These are phyloP conservation scores for Phaseolus coccineus DNA, from an alignment of 331 rosid genomes.

Conservation along the genomic window DNA sequence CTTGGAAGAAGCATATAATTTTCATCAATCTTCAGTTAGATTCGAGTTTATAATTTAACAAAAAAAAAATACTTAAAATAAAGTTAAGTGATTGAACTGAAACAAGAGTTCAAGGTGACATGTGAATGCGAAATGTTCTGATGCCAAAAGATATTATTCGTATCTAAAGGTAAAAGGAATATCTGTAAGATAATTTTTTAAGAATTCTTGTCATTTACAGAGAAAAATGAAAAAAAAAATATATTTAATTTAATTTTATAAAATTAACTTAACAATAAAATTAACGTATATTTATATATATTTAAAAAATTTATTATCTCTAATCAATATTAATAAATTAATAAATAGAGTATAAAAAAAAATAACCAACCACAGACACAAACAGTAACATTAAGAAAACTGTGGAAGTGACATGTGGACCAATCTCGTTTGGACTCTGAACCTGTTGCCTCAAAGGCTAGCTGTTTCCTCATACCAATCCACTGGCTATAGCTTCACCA, in stretches of 20 bases:
- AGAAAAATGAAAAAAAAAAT: not conserved
- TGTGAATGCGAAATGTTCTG: not conserved
- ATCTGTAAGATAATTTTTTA: not conserved
- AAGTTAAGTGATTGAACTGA: not conserved
- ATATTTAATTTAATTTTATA: no score
- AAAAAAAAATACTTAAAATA: no score
- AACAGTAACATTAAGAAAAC: not conserved
- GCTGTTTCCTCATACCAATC: not conserved
- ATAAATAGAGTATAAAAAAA: not conserved
- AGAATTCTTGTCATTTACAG: constrained; percentile 4
- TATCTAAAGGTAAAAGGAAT: constrained; percentile 19
- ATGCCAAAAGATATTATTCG: constrained; percentile 1
- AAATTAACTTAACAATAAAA: no score
- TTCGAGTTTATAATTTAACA: no score
- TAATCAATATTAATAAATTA: no score
- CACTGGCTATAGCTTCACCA: no score
- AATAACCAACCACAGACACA: not conserved
- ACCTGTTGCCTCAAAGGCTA: not conserved
- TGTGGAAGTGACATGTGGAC: constrained; percentile 1
- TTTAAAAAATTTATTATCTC: no score
- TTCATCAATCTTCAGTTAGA: no score
- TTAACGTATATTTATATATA: no score
- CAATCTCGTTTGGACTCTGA: not conserved
- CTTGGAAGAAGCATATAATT: no score
- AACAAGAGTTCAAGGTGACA: not conserved